Percentiles rank a stretch among this genome's conserved stretches.
Conservation (phyloP, 306 rosid genomes). For the Vigna unguiculata region DNA sequence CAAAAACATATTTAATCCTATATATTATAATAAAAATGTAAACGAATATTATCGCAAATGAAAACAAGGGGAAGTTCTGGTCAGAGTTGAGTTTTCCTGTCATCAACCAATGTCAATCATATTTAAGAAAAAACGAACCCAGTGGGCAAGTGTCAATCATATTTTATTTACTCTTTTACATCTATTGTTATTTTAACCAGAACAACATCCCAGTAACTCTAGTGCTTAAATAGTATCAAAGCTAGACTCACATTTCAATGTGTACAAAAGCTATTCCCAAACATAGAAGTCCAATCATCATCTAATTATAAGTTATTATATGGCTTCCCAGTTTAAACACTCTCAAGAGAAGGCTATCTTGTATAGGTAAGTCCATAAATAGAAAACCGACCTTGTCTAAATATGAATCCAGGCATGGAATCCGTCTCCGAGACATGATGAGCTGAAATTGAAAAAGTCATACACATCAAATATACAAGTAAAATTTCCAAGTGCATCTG, state of each 20-base stretch:
- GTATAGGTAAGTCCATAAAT: conserved; percentile 3
- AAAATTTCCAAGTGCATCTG: not conserved
- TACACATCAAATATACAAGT: conserved; percentile 35
- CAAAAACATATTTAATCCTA: too few relatives aligned
- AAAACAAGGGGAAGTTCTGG: not conserved
- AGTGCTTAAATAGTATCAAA: not conserved
- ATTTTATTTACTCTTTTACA: not conserved
- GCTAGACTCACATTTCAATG: not conserved
- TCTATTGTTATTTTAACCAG: too few relatives aligned
- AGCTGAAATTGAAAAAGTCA: conserved; percentile 67
- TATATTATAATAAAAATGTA: conserved; percentile 4
- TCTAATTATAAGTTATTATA: not conserved
- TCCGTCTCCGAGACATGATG: conserved; percentile 89
- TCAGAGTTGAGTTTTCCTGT: conserved; percentile 10
- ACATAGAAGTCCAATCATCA: conserved; percentile 11
- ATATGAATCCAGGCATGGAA: conserved; percentile 97
- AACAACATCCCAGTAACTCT: too few relatives aligned
- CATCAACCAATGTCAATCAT: conserved; percentile 22
- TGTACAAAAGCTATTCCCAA: not conserved
- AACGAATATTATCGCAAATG: conserved; percentile 6
- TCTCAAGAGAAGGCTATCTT: conserved; percentile 21
- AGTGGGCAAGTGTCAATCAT: too few relatives aligned
- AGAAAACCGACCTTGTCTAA: conserved; percentile 78
- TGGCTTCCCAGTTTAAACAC: conserved; percentile 23
- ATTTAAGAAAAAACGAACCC: not conserved